Conservation (phyloP, 2,329 filamentous ascomycete species). For the Gliomastix tumulicola region DNA sequence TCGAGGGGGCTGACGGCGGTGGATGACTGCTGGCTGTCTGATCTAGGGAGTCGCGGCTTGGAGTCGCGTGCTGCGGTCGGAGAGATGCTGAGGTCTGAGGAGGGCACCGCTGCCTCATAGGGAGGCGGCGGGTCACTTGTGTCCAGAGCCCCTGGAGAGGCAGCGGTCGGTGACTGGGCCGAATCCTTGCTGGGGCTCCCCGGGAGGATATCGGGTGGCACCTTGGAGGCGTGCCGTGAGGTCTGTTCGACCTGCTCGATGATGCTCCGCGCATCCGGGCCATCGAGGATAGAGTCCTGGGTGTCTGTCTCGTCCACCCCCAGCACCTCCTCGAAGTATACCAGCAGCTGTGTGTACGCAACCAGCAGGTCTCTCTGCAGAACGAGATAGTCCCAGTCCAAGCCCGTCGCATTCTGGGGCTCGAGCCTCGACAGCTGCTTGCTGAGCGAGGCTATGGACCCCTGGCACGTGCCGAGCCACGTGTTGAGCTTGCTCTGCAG, state of each 20-base stretch:
- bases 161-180: background rate
- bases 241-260: slow-evolving; percentile 13
- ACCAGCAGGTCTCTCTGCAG: slow-evolving; percentile 14
- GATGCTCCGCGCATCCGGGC: slow-evolving; percentile 8
- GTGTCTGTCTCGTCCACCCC: slow-evolving; percentile 14
- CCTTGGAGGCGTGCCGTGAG: too few relatives aligned
- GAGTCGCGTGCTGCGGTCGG: background rate
- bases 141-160: background rate
- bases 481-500: slow-evolving; percentile 18
- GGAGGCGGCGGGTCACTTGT: background rate
- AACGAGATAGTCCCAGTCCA: slow-evolving; percentile 16
- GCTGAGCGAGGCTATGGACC: slow-evolving; percentile 16
- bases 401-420: slow-evolving; percentile 9
- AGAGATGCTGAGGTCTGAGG: too few relatives aligned
- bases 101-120: background rate
- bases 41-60: slow-evolving; percentile 7
- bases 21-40: slow-evolving; percentile 4
- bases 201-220: too few relatives aligned
- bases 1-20: background rate
- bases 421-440: slow-evolving; percentile 25
- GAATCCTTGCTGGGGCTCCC: too few relatives aligned
- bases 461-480: slow-evolving; percentile 19
- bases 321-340: slow-evolving; percentile 11
- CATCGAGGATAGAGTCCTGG: slow-evolving; percentile 15
- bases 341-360: slow-evolving; percentile 16